Percentiles rank a stretch among this genome's conserved stretches.
These are phyloP conservation scores for Colletotrichum godetiae DNA, from an alignment of 2,329 filamentous ascomycete genomes.

Conservation along the genomic window DNA sequence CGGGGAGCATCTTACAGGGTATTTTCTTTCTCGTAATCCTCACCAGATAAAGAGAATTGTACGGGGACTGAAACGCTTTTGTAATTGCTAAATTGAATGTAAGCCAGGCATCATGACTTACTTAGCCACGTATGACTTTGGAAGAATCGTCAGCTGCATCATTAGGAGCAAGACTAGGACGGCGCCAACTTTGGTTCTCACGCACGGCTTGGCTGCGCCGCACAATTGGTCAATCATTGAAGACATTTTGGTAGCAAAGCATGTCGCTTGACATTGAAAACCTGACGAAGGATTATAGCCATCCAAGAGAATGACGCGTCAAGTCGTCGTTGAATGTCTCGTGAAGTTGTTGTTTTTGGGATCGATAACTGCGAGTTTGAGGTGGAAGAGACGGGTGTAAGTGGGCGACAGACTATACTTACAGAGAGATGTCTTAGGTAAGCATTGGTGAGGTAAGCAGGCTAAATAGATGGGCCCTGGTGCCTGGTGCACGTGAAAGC, in stretches of 20 bases:
- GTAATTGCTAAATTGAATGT: too few relatives aligned
- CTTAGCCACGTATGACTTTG: constrained; percentile 7
- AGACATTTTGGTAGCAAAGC: not conserved
- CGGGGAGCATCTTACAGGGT: not conserved
- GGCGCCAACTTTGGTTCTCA: constrained; percentile 25
- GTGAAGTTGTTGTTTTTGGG: not conserved
- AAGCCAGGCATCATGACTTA: not conserved
- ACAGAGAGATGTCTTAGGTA: not conserved
- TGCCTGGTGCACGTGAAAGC: constrained; percentile 11
- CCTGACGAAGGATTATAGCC: not conserved
- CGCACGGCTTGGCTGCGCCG: not conserved
- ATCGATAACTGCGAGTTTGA: not conserved
- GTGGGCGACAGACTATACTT: not conserved
- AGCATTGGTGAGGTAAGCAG: not conserved
- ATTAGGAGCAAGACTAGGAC: constrained; percentile 1
- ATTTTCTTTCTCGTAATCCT: not conserved
- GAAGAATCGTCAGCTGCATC: constrained; percentile 20
- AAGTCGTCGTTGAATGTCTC: not conserved
- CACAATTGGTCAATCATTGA: not conserved
- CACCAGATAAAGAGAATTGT: too few relatives aligned
- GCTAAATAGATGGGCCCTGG: not conserved
- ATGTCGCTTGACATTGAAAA: not conserved
- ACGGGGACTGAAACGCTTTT: not conserved
- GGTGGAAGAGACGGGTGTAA: not conserved
- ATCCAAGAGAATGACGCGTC: not conserved